Percentiles rank a stretch among this genome's conserved stretches.
These are phyloP conservation scores for Closterium sp. DNA, from an alignment of 139 green algal species.

Conservation along the genomic window DNA sequence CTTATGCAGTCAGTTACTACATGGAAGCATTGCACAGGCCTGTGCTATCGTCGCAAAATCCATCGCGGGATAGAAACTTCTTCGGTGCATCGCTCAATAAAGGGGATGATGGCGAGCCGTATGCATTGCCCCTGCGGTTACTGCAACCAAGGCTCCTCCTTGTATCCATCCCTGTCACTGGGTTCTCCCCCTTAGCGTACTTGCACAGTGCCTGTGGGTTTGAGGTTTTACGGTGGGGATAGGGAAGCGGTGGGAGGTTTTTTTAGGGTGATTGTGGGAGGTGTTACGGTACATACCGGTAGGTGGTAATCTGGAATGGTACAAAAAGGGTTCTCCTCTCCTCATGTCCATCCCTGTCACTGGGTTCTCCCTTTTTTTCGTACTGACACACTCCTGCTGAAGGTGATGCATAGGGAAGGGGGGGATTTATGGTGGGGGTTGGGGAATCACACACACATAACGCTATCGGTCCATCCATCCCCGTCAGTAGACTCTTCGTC, in stretches of 20 bases:
- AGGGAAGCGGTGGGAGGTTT: background rate
- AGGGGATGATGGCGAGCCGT: constrained; percentile 46
- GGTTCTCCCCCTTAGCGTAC: constrained; percentile 82
- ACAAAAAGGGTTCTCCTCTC: no score
- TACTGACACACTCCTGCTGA: no score
- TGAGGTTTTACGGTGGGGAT: background rate
- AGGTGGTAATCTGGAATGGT: no score
- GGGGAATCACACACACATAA: no score
- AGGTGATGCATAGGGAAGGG: background rate
- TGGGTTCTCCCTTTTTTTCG: background rate
- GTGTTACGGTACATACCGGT: no score
- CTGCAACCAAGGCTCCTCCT: constrained; percentile 83
- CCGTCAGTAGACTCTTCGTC: no score
- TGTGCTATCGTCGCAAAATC: constrained; percentile 41
- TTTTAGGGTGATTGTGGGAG: background rate
- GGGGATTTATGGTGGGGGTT: background rate
- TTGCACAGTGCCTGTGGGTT: constrained; percentile 68
- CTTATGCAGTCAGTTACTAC: background rate
- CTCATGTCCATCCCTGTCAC: background rate
- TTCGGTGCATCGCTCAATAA: constrained; percentile 30
- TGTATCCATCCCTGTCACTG: constrained; percentile 72
- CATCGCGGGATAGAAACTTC: constrained; percentile 22
- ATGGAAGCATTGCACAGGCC: constrained; percentile 31
- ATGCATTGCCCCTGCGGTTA: constrained; percentile 36
- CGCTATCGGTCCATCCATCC: no score